These are phyloP conservation scores for Solanum tacnaense DNA, from an alignment of 257 asterid species.

Conservation along the genomic window DNA sequence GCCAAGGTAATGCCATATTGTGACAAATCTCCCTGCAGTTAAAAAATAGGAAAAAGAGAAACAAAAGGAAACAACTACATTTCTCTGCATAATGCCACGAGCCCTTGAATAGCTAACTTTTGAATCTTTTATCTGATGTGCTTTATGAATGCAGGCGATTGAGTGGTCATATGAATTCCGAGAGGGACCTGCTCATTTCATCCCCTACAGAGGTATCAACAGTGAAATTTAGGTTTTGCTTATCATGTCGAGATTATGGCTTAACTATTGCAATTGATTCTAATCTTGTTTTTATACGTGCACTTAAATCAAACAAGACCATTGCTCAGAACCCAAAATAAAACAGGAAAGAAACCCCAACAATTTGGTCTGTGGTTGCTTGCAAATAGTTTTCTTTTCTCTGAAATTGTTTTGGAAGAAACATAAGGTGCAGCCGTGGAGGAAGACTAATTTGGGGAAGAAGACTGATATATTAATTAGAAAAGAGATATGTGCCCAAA, in stretches of 20 bases:
- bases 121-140: neutral
- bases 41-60: neutral
- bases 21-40: neutral
- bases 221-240: neutral
- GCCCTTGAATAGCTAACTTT: neutral
- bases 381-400: neutral
- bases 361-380: neutral
- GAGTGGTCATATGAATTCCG: conserved; percentile 45
- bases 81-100: neutral
- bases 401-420: neutral
- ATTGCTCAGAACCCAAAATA: neutral
- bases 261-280: neutral
- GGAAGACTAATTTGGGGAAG: neutral
- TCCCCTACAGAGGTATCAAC: conserved; percentile 35
- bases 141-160: conserved; percentile 43
- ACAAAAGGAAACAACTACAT: neutral
- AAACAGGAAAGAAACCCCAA: neutral
- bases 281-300: neutral
- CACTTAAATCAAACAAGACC: neutral
- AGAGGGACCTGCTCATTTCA: conserved; percentile 33
- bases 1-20: conserved; percentile 42
- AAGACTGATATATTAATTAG: neutral
- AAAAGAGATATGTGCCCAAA: neutral
- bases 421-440: neutral
- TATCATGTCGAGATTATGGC: neutral